A percentile compares a stretch with the other conserved stretches of the same genome.
Conservation (phyloP, 2,329 filamentous ascomycete species). For the Pseudophaeomoniella oleicola region DNA sequence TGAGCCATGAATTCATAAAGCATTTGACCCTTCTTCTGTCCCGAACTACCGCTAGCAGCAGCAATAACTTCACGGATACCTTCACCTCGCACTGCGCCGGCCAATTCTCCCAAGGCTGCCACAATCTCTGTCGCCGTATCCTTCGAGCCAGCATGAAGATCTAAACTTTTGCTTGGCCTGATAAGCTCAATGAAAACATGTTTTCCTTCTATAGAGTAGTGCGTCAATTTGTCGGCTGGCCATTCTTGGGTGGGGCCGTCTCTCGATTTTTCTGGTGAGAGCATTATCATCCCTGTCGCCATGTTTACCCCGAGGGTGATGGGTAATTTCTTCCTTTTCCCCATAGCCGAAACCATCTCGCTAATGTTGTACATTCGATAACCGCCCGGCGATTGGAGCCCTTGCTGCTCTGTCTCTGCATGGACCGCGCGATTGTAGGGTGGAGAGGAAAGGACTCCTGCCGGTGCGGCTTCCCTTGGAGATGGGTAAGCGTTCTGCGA, state of each 20-base stretch:
- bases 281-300: conserved; percentile 73
- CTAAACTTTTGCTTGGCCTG: conserved; percentile 80
- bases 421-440: conserved; percentile 37
- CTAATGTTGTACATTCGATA: conserved; percentile 96
- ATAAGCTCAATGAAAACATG: conserved; percentile 93
- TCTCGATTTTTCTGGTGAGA: conserved; percentile 69
- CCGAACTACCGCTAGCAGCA: conserved; percentile 50
- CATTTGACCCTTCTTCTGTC: conserved; percentile 68
- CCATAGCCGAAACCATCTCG: conserved; percentile 94
- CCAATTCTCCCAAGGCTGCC: conserved; percentile 70
- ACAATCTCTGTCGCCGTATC: conserved; percentile 94
- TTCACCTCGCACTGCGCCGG: conserved; percentile 72
- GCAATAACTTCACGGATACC: conserved; percentile 69
- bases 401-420: conserved; percentile 29
- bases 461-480: conserved; percentile 18
- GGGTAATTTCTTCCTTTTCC: conserved; percentile 95
- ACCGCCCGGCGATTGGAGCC: conserved; percentile 50
- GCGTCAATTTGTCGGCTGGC: conserved; percentile 88
- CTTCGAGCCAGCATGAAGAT: conserved; percentile 94
- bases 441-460: conserved; percentile 37
- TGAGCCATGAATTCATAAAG: conserved; percentile 96
- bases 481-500: conserved; percentile 17
- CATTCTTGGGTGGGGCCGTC: conserved; percentile 84
- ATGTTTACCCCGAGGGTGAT: conserved; percentile 93
- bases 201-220: conserved; percentile 95